Conservation (phyloP, 352 stramenopile genomes). For the Globisporangium abappressorium region DNA sequence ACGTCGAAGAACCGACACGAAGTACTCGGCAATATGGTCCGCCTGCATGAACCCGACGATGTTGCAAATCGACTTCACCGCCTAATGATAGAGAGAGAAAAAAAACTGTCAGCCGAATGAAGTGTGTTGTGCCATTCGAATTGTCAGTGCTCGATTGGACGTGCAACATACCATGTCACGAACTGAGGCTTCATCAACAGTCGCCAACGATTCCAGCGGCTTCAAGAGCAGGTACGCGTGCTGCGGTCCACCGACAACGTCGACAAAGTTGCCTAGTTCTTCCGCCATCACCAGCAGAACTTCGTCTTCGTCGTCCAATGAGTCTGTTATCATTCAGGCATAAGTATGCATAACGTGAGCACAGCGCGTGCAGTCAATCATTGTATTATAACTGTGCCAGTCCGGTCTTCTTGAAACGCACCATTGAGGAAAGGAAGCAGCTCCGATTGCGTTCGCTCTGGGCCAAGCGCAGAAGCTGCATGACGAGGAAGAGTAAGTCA, state of each 20-base stretch:
- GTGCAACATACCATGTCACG: slow-evolving; percentile 74
- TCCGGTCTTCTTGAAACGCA: slow-evolving; percentile 21
- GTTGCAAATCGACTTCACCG: slow-evolving; percentile 86
- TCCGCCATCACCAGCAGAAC: slow-evolving; percentile 94
- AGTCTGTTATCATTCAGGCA: slow-evolving; percentile 63
- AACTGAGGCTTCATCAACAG: slow-evolving; percentile 94
- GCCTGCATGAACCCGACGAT: slow-evolving; percentile 87
- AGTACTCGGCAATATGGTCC: slow-evolving; percentile 87
- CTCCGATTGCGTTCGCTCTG: slow-evolving; percentile 91
- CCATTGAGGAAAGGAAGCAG: slow-evolving; percentile 97
- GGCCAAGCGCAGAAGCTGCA: slow-evolving; percentile 84
- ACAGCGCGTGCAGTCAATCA: neutral
- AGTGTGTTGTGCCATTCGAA: neutral
- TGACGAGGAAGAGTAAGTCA: slow-evolving; percentile 3
- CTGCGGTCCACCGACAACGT: slow-evolving; percentile 88
- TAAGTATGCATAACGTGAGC: neutral
- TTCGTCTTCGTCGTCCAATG: slow-evolving; percentile 97
- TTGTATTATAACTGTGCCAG: neutral
- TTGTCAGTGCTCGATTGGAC: neutral
- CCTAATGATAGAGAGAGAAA: slow-evolving; percentile 23
- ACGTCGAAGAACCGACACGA: slow-evolving; percentile 91
- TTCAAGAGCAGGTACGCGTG: slow-evolving; percentile 91
- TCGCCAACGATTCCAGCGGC: slow-evolving; percentile 92
- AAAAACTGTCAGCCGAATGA: neutral
- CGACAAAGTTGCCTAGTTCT: slow-evolving; percentile 87